These are phyloP conservation scores for Apiotrichum gamsii DNA, from an alignment of 1,284 basidiomycete species.

Conservation along the genomic window DNA sequence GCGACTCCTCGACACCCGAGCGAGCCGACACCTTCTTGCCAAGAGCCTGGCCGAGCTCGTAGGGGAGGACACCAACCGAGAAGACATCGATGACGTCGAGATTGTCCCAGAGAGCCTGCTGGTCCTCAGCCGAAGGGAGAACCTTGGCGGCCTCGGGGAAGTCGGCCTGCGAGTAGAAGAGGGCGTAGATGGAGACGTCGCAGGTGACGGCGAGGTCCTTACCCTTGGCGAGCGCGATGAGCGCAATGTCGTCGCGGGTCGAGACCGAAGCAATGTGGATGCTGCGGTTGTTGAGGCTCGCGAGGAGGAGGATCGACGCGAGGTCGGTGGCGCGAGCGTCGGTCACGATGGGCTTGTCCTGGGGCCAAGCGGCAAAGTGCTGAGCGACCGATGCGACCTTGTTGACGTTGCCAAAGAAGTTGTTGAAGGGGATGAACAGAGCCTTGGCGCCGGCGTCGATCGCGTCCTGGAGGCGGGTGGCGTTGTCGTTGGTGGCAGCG, in stretches of 20 bases:
- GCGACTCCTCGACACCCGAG: conserved; percentile 80
- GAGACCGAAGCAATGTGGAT: conserved; percentile 94
- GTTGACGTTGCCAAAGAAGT: conserved; percentile 53
- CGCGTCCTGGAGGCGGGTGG: conserved; percentile 62
- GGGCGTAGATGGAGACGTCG: conserved; percentile 85
- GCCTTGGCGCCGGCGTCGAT: conserved; percentile 70
- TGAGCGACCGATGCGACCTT: conserved; percentile 61
- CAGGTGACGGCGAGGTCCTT: conserved; percentile 93
- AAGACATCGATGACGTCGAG: conserved; percentile 83
- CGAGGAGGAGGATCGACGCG: conserved; percentile 86
- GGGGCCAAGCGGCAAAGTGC: conserved; percentile 87
- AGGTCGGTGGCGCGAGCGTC: conserved; percentile 88
- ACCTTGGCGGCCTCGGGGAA: conserved; percentile 59
- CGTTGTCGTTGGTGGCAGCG: conserved; percentile 66
- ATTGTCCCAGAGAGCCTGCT: conserved; percentile 80
- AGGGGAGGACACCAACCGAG: conserved; percentile 80
- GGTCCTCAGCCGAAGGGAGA: conserved; percentile 73
- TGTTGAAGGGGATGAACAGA: conserved; percentile 74
- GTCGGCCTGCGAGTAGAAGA: conserved; percentile 80
- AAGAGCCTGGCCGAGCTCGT: conserved; percentile 64
- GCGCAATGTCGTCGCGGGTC: conserved; percentile 75
- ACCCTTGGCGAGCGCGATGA: conserved; percentile 91
- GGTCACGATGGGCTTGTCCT: conserved; percentile 86
- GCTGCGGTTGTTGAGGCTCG: conserved; percentile 81
- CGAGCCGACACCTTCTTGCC: conserved; percentile 61